Conservation (phyloP, 148 eudicot genomes). For the Linanthus parryae region DNA sequence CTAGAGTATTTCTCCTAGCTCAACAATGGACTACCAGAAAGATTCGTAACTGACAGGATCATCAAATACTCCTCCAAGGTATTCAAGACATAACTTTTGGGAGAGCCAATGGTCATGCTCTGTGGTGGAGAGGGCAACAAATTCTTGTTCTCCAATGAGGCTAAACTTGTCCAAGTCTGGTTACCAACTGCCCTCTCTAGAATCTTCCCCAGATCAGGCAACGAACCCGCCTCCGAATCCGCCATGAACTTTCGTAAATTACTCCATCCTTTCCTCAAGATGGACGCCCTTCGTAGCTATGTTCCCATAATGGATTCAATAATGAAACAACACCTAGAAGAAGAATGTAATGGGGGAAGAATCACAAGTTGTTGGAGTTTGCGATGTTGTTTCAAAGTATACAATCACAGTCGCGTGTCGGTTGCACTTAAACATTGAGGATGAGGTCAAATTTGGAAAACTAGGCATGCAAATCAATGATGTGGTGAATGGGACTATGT, state of each 20-base stretch:
- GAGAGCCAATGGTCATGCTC: constrained; percentile 15
- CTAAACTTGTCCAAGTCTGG: constrained; percentile 13
- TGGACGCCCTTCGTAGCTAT: constrained; percentile 5
- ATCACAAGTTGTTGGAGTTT: constrained; percentile 8
- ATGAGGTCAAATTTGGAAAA: constrained; percentile 3
- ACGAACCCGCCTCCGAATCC: background rate
- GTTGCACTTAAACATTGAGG: constrained; percentile 8
- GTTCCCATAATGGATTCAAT: constrained; percentile 8
- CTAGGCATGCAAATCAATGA: background rate
- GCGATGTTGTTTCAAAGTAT: background rate
- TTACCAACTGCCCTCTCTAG: background rate
- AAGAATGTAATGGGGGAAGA: background rate
- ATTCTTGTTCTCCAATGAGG: constrained; percentile 16
- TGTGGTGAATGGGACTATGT: background rate
- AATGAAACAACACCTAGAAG: constrained; percentile 5
- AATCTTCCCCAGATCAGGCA: constrained; percentile 6
- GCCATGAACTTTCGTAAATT: constrained; percentile 1
- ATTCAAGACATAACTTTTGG: constrained; percentile 14
- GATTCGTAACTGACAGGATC: constrained; percentile 6
- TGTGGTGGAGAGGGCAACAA: constrained; percentile 20
- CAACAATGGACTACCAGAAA: constrained; percentile 14
- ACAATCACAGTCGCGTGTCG: constrained; percentile 1
- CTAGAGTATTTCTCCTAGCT: constrained; percentile 7
- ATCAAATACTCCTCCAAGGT: constrained; percentile 5
- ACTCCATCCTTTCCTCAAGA: constrained; percentile 8